These are phyloP conservation scores for Rhododendron ferrugineum DNA, from an alignment of 148 eudicot genomes.

Conservation along the genomic window DNA sequence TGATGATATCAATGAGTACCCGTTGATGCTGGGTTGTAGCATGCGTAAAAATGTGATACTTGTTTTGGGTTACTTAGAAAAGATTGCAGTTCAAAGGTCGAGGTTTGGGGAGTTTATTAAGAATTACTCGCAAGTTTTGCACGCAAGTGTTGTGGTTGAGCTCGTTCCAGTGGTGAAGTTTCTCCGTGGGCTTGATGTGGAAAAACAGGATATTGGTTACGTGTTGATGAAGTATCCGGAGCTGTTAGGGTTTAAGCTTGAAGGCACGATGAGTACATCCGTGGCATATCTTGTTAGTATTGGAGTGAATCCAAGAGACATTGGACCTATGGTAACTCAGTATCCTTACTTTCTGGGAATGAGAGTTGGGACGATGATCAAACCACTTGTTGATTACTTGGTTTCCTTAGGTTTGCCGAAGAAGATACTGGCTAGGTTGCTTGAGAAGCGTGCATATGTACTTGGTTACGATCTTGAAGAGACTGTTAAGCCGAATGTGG, in stretches of 20 bases:
- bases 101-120: conserved; percentile 83
- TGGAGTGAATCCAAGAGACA: conserved; percentile 84
- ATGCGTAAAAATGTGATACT: conserved; percentile 84
- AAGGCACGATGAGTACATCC: conserved; percentile 93
- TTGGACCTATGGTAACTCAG: conserved; percentile 94
- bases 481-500: conserved; percentile 78
- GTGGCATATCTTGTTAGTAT: conserved; percentile 93
- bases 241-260: conserved; percentile 86
- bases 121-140: conserved; percentile 78
- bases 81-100: conserved; percentile 66
- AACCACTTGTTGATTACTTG: conserved; percentile 82
- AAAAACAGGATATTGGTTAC: conserved; percentile 76
- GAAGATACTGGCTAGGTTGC: conserved; percentile 75
- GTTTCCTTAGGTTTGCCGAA: conserved; percentile 77
- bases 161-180: conserved; percentile 79
- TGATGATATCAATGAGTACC: conserved; percentile 89
- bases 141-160: conserved; percentile 91
- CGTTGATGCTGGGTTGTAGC: conserved; percentile 87
- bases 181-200: conserved; percentile 87
- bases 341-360: conserved; percentile 82
- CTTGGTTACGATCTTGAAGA: conserved; percentile 80
- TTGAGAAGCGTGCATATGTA: conserved; percentile 83
- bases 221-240: conserved; percentile 88
- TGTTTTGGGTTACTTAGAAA: conserved; percentile 86
- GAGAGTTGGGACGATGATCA: conserved; percentile 97